Evolutionary conservation across 331 rosid genomes (phyloP).

Genomic region (Quercus tomentella): DNA sequence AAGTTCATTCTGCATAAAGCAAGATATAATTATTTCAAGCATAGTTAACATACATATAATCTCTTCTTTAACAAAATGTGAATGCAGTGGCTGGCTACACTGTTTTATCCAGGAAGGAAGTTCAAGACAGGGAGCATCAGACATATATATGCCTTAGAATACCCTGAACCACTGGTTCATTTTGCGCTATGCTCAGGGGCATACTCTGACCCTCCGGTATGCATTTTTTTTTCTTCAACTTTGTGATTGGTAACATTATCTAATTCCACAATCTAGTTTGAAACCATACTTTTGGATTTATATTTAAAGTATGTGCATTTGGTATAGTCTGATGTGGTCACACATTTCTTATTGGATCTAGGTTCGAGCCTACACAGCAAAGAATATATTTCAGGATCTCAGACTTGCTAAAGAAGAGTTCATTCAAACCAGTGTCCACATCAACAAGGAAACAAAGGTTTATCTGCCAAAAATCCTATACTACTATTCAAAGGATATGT

Average conservation of each 20-base stretch:
- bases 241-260: background rate
- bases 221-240: background rate
- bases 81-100: constrained; percentile 30
- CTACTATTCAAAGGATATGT: constrained; percentile 29
- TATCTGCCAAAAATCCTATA: constrained; percentile 27
- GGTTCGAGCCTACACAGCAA: constrained; percentile 30
- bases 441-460: constrained; percentile 20
- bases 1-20: background rate
- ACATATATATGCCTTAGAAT: constrained; percentile 28
- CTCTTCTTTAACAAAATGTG: background rate
- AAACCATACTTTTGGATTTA: background rate
- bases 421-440: constrained; percentile 15
- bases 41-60: background rate
- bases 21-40: background rate
- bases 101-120: constrained; percentile 24
- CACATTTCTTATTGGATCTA: background rate
- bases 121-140: constrained; percentile 16
- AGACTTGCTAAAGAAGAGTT: constrained; percentile 26
- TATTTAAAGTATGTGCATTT: background rate
- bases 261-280: background rate
- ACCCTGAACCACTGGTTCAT: constrained; percentile 40
- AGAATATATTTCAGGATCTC: constrained; percentile 28
- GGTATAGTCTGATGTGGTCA: background rate
- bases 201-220: constrained; percentile 33
- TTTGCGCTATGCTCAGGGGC: constrained; percentile 39